These are phyloP conservation scores for Chlamydomonas incerta DNA, from an alignment of 139 green algal species.

Conservation along the genomic window DNA sequence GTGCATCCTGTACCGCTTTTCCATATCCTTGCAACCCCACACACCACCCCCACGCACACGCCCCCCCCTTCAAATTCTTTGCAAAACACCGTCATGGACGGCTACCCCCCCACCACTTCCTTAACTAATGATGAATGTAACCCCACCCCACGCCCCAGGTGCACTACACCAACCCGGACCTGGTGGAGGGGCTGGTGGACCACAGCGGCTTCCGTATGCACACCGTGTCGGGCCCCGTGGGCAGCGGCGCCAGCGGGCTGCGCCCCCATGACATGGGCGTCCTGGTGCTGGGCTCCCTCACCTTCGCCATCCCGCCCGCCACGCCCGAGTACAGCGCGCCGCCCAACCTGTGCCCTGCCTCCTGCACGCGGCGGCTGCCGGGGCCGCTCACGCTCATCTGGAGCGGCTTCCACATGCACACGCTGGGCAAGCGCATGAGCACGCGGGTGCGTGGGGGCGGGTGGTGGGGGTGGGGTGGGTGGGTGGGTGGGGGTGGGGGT, in stretches of 20 bases:
- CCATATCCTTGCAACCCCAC: too few relatives aligned
- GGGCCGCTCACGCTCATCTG: background rate
- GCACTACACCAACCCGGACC: slow-evolving; percentile 32
- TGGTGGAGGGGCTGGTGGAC: slow-evolving; percentile 10
- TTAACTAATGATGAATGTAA: too few relatives aligned
- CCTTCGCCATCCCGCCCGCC: slow-evolving; percentile 3
- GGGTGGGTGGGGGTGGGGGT: too few relatives aligned
- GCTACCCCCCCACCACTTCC: too few relatives aligned
- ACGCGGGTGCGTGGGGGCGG: background rate
- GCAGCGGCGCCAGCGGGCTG: background rate
- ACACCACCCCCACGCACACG: too few relatives aligned
- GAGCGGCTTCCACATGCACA: slow-evolving; percentile 32
- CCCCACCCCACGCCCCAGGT: background rate
- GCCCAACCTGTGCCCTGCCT: slow-evolving; percentile 31
- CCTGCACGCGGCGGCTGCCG: background rate
- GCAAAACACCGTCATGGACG: too few relatives aligned
- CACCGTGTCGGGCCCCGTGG: background rate
- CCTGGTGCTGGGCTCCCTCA: slow-evolving; percentile 4
- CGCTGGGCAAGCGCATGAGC: background rate
- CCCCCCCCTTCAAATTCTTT: too few relatives aligned
- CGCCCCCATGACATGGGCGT: slow-evolving; percentile 40
- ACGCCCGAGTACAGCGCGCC: background rate
- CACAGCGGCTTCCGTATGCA: slow-evolving; percentile 14
- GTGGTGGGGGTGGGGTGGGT: background rate
- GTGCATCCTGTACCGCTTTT: too few relatives aligned